These are phyloP conservation scores for Populus simonii DNA, from an alignment of 345 rosid species.

Conservation along the genomic window DNA sequence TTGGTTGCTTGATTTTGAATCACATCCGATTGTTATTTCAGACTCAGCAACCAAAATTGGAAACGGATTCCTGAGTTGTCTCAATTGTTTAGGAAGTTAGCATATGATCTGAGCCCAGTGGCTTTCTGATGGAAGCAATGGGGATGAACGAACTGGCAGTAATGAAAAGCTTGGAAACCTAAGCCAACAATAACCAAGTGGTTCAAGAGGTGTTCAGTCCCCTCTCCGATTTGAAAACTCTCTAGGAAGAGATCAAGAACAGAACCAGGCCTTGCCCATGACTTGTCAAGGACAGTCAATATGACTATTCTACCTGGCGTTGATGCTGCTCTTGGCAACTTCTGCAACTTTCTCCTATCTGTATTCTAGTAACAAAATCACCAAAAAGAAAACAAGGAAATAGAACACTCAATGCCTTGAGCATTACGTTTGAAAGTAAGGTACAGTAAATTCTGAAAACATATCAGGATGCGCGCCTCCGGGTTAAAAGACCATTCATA, in stretches of 20 bases:
- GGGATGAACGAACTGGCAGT: conserved; percentile 37
- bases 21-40: conserved; percentile 33
- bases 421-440: no score
- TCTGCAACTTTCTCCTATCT: conserved; percentile 13
- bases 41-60: background rate
- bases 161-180: conserved; percentile 36
- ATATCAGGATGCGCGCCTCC: no score
- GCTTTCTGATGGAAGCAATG: conserved; percentile 34
- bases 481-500: no score
- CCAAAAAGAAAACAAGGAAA: background rate
- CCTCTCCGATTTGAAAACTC: conserved; percentile 43
- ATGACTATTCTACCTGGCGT: conserved; percentile 38
- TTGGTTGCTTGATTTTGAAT: conserved; percentile 7
- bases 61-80: conserved; percentile 39
- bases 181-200: conserved; percentile 45
- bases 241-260: conserved; percentile 51
- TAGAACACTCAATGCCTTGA: background rate
- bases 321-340: conserved; percentile 31
- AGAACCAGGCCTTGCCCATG: conserved; percentile 44
- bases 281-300: conserved; percentile 37
- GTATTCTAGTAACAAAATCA: conserved; percentile 15
- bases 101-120: background rate
- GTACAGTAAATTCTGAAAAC: no score
- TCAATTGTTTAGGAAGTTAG: background rate
- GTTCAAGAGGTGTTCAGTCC: conserved; percentile 36